Evolutionary conservation across 495 filamentous ascomycete species (phyloP).

Genomic region (Aspergillus carlsbadensis): DNA sequence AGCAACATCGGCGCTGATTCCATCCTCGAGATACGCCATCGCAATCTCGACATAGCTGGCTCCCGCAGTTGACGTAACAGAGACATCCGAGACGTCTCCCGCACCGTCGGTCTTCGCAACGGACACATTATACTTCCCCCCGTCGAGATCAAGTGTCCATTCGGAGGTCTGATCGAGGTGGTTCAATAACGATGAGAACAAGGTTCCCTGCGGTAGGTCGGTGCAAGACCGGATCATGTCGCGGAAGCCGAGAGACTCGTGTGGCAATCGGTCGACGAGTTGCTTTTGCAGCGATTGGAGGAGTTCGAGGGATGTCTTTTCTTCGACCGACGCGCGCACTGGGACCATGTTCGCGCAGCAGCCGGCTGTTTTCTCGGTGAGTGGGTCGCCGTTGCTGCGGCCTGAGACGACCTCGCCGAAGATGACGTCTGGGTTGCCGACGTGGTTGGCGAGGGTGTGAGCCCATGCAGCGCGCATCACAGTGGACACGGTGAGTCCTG

Average conservation of each 20-base stretch:
- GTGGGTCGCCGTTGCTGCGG: conserved; percentile 26
- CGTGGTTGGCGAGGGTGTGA: conserved; percentile 38
- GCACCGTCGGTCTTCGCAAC: conserved; percentile 7
- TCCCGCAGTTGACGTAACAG: conserved; percentile 3
- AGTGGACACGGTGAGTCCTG: conserved; percentile 43
- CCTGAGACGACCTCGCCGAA: conserved; percentile 43
- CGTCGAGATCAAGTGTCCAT: conserved; percentile 3
- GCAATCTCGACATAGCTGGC: conserved; percentile 9
- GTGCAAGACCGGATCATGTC: conserved; percentile 10
- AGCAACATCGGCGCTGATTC: background rate
- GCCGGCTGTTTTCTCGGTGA: conserved; percentile 12
- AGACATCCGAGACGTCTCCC: conserved; percentile 7
- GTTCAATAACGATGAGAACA: conserved; percentile 10
- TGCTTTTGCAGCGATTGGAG: conserved; percentile 4
- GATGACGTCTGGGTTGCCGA: conserved; percentile 33
- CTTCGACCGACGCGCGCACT: conserved; percentile 2
- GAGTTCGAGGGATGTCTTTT: background rate
- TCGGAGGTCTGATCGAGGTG: conserved; percentile 8
- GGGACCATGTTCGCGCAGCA: conserved; percentile 12
- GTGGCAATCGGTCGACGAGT: conserved; percentile 6
- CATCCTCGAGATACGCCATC: conserved; percentile 12
- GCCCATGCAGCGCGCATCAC: conserved; percentile 56
- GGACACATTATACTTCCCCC: conserved; percentile 5
- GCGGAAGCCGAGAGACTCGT: conserved; percentile 7
- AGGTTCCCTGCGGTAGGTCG: background rate